These are phyloP conservation scores for Rhizopogon roseolus DNA, from an alignment of 768 basidiomycete genomes.

Conservation along the genomic window DNA sequence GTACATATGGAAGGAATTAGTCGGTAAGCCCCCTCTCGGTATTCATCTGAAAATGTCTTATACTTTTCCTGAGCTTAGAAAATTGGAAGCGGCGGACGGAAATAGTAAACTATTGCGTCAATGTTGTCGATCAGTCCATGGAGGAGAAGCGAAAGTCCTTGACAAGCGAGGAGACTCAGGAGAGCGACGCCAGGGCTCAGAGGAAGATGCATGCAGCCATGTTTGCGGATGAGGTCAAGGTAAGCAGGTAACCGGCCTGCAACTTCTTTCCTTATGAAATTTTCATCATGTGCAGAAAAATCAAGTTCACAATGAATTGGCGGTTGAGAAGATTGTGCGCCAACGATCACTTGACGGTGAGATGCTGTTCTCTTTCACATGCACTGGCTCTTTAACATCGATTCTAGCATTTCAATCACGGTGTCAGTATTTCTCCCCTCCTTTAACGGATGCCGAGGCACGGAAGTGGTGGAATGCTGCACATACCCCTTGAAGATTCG, in stretches of 20 bases:
- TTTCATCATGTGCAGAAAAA: conserved; percentile 41
- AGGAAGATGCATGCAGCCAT: conserved; percentile 51
- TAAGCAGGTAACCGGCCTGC: conserved; percentile 26
- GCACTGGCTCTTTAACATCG: conserved; percentile 9
- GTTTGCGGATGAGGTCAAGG: conserved; percentile 71
- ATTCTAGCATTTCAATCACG: conserved; percentile 68
- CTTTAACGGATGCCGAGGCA: conserved; percentile 52
- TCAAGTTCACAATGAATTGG: conserved; percentile 71
- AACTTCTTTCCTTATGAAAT: not conserved
- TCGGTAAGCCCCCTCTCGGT: conserved; percentile 46
- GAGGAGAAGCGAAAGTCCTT: conserved; percentile 48
- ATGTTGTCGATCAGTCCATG: conserved; percentile 61
- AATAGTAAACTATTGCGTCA: conserved; percentile 72
- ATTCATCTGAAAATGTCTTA: conserved; percentile 8
- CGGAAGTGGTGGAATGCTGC: conserved; percentile 51
- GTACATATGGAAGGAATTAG: conserved; percentile 72
- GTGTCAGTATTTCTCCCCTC: conserved; percentile 75
- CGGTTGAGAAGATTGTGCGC: conserved; percentile 68
- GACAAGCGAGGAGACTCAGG: conserved; percentile 33
- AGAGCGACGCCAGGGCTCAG: conserved; percentile 39
- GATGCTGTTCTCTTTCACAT: conserved; percentile 7
- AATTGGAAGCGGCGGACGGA: conserved; percentile 73
- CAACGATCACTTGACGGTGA: conserved; percentile 67
- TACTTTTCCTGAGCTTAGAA: conserved; percentile 28
- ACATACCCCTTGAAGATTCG: conserved; percentile 27